Base-by-base conservation (phyloP, 2,329 filamentous ascomycete genomes). In the Ploettnerulaceae sp. region DNA sequence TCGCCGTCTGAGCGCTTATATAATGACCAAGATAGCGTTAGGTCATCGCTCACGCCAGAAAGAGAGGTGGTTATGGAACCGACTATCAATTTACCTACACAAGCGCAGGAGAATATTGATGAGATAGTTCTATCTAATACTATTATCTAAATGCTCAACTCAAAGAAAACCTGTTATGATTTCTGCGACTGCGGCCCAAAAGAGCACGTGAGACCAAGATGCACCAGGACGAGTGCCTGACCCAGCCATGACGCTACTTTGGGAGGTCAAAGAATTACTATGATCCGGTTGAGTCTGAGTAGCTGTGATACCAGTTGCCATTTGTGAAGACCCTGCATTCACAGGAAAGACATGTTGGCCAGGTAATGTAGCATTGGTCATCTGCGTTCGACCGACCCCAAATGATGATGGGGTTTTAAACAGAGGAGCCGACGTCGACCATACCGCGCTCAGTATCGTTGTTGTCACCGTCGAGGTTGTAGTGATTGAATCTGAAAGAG, bases 71-170 rank as follows among this genome's bases (percentile, higher is more conserved):
- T 32, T 3, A 32, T 32, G 14, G 41, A 49, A 14, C 47, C 36
- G n/a, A 26, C 28, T 35, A 18, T 38, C n/a, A 42, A 39, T 21
- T 36, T 18, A 47, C 25, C 15, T 20, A 34, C 41, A 28, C 31
- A 47, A 35, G 28, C 20, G 28, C 17, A 31, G 7, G 22, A 47
- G 22, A 47, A 39, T 39, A 43, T 47, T 35, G 17, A 50, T 50
- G 8, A 43, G 20, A 47, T 43, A 47, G 29, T 47, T 40, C 33
- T 43, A 45, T 51, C 44, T 48, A 51, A 35, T 26, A 18, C 47
- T 51, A 51, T 35, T 45, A 51, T 47, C 34, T 45, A 47, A 45
- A 35, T 25, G 18, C 48, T 46, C 17, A 49, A 39, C 36, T 41
- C 24, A 51, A 37, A 48, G 39, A 40, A 51, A 34, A 7, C 39